These are phyloP conservation scores for Colletotrichum sp. DNA, from an alignment of 2,329 filamentous ascomycete genomes.

Conservation along the genomic window DNA sequence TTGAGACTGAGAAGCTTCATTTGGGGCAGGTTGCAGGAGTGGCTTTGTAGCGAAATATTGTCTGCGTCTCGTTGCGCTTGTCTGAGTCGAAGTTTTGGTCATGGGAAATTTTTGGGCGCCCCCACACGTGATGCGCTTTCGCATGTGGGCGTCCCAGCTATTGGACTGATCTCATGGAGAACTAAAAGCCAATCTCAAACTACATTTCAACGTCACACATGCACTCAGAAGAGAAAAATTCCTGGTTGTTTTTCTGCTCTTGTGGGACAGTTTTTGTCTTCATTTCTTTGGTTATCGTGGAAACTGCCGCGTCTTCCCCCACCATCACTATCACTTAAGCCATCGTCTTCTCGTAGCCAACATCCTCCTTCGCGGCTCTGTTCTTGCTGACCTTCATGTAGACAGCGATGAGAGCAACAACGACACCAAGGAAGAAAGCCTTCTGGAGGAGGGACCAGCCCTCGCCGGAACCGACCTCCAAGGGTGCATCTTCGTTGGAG, in stretches of 20 bases:
- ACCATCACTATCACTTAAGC: slow-evolving; percentile 32
- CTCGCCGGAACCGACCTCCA: slow-evolving; percentile 30
- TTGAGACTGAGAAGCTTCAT: slow-evolving; percentile 98
- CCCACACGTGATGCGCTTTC: slow-evolving; percentile 20
- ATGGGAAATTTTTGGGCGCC: slow-evolving; percentile 18
- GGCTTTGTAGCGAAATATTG: neutral
- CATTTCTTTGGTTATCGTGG: neutral
- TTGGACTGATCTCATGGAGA: neutral
- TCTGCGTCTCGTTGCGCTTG: neutral
- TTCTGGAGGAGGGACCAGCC: slow-evolving; percentile 54
- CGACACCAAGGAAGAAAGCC: slow-evolving; percentile 53
- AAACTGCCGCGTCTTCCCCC: neutral
- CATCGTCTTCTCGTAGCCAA: slow-evolving; percentile 50
- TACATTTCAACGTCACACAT: neutral
- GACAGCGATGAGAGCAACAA: slow-evolving; percentile 49
- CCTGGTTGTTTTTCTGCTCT: neutral
- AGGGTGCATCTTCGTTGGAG: slow-evolving; percentile 35
- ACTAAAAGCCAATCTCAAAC: neutral
- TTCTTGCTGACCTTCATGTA: slow-evolving; percentile 48
- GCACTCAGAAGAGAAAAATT: no score
- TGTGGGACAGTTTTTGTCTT: neutral
- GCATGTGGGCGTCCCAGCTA: slow-evolving; percentile 8
- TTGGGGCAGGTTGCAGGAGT: neutral
- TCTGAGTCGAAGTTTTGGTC: slow-evolving; percentile 11
- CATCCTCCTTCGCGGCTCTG: slow-evolving; percentile 27